phyloP scores from a whole-genome alignment of 805 yeast genomes.

The Saccharomycopsis fibuligera region DNA sequence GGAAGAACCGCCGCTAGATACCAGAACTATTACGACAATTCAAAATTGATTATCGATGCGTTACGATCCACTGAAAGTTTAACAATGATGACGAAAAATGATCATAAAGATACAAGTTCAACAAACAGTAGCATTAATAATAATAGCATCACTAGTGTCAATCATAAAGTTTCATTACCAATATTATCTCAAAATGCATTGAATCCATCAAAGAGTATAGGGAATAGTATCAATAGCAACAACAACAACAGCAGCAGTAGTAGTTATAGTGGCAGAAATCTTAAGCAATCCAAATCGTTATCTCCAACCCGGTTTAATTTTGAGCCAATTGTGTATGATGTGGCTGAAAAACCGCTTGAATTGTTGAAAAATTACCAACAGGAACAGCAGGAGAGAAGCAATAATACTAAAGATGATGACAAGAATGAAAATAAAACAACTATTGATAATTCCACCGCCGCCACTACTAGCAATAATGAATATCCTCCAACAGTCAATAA shows the following conservation, averaged over 20 bases:
- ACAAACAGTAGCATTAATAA: background rate
- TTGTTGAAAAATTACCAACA: constrained; percentile 9
- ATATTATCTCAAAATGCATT: constrained; percentile 1
- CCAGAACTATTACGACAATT: constrained; percentile 42
- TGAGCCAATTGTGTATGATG: constrained; percentile 20
- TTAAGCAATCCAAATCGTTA: constrained; percentile 7
- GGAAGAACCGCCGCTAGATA: constrained; percentile 41
- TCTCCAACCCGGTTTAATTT: constrained; percentile 21
- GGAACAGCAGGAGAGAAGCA: constrained; percentile 8
- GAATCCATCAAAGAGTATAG: background rate
- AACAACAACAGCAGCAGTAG: background rate
- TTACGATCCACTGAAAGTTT: constrained; percentile 35
- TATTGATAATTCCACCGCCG: background rate
- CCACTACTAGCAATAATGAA: background rate
- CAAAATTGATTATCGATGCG: constrained; percentile 38
- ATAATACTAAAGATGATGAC: background rate
- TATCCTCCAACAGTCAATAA: too few species aligned
- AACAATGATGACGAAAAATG: constrained; percentile 14
- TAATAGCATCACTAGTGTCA: background rate
- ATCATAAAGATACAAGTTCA: background rate
- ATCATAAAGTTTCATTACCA: constrained; percentile 14
- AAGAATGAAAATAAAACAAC: background rate
- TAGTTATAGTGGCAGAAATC: background rate
- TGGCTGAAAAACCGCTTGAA: constrained; percentile 13
- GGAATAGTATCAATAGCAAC: too few species aligned